Base-by-base conservation (phyloP, 2,329 filamentous ascomycete genomes). In the Gyromitra esculenta region DNA sequence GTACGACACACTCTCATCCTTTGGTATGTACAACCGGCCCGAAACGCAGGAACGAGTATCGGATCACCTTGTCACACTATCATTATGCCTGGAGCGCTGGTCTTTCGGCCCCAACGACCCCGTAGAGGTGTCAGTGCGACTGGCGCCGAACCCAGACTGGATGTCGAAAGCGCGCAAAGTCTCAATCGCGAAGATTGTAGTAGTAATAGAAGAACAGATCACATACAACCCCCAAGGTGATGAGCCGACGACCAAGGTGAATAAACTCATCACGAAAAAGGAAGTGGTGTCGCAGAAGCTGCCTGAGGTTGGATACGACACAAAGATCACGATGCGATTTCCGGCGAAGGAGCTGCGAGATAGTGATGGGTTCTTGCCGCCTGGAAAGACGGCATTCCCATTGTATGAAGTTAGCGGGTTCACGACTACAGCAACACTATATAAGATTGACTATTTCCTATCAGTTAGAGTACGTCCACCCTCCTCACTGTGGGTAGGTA, bases 201-300 rank as follows among this genome's bases (percentile, higher is more conserved):
- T 98, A 54, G 90, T 90, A 11, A 96, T 99, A 80, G 96, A 98
- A 82, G 96, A 99, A 84, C 95, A 98, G 83, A 97, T 98, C 75
- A 96, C 96, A n/a, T 99, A 92, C 85, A 98, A 99, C 80, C 96
- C 96, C 39, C 95, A 98, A 84, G 96, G 96, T 63, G 96, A 98
- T 82, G 96, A 98, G 82, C 94, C 94, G 37, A 92, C 92, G 41
- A 92, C 93, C 79, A 97, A 97, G 84, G 86, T 93, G 80, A 97
- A 97, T 84, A 92, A 91, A 73, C 86, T 99, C 79, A 91, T 92
- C 35, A 96, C 94, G 83, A 92, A 95, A 81, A 91, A 91, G 0
- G 93, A 97, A 81, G 85, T 87, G 0, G 90, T 99, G 39, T 92
- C 92, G 65, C 89, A 92, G 68, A 96, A 92, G 83, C 87, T 99